A percentile compares a stretch with the other conserved stretches of the same genome.
Conservation (phyloP, 2,329 filamentous ascomycete genomes). For the Arthrobotrys iridis region DNA sequence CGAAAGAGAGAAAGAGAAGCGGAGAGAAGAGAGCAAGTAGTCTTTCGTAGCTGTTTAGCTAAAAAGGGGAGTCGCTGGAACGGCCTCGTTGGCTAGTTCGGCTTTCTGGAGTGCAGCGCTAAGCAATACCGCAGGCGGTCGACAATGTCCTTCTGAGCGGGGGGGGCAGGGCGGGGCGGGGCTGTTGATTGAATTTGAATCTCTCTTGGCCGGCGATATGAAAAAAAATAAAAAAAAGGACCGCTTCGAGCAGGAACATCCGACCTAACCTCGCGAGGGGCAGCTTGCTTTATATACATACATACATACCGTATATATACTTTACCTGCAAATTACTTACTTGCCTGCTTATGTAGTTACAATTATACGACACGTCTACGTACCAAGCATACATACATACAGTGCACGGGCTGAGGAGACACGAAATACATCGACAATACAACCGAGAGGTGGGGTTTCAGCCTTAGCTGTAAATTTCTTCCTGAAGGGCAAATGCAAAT, state of each 20-base stretch:
- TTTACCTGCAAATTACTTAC: too few relatives aligned
- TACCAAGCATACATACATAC: too few relatives aligned
- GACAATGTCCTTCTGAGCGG: neutral
- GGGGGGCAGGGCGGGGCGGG: neutral
- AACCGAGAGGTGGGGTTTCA: too few relatives aligned
- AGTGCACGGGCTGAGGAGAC: too few relatives aligned
- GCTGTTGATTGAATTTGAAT: neutral
- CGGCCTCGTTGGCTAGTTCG: constrained; percentile 5
- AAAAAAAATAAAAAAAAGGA: too few relatives aligned
- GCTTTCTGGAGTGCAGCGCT: neutral
- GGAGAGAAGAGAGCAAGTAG: neutral
- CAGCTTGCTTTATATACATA: neutral
- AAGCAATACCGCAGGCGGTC: neutral
- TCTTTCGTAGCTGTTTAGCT: neutral
- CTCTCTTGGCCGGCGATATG: neutral
- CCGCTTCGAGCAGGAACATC: constrained; percentile 19
- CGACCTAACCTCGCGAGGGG: neutral
- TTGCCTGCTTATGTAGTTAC: too few relatives aligned
- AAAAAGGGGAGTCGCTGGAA: constrained; percentile 14
- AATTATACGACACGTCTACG: too few relatives aligned
- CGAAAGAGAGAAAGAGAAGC: neutral
- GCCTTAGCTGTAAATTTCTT: too few relatives aligned
- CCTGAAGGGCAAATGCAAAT: too few relatives aligned
- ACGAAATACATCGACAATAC: too few relatives aligned
- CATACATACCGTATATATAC: too few relatives aligned